phyloP scores from a whole-genome alignment of 495 filamentous ascomycete genomes.

The Neurospora tetraspora region DNA sequence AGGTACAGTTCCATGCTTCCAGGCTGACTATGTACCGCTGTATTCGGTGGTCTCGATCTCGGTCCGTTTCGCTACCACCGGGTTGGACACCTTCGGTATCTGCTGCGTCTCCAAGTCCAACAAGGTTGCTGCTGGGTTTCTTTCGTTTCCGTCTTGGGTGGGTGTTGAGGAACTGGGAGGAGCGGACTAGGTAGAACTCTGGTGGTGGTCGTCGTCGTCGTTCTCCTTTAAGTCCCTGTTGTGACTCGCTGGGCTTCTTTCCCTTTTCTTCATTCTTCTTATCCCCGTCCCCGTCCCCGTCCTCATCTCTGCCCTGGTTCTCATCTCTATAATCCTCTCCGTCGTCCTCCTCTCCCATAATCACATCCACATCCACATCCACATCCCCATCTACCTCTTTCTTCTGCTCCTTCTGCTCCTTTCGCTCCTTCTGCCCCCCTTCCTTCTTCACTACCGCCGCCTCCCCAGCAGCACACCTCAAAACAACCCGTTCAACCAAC shows the following conservation, averaged over 20 bases:
- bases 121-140: constrained; percentile 1
- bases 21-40: constrained; percentile 59
- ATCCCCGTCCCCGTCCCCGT: too few relatives aligned
- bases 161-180: constrained; percentile 15
- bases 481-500: constrained; percentile 41
- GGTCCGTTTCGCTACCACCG: background rate
- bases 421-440: background rate
- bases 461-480: background rate
- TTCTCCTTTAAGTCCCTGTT: too few relatives aligned
- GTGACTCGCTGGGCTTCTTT: too few relatives aligned
- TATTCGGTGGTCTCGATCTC: background rate
- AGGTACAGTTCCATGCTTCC: constrained; percentile 80
- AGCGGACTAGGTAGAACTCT: constrained; percentile 29
- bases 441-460: background rate
- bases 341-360: background rate
- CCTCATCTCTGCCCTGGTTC: too few relatives aligned
- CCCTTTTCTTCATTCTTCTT: too few relatives aligned
- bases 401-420: background rate
- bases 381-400: background rate
- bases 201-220: background rate
- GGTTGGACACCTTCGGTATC: constrained; percentile 9
- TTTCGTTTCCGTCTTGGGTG: constrained; percentile 14
- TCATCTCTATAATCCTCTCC: background rate
- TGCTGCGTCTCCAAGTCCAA: constrained; percentile 3
- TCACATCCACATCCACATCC: background rate